phyloP scores from a whole-genome alignment of 768 basidiomycete species.

The Mycena rosella region DNA sequence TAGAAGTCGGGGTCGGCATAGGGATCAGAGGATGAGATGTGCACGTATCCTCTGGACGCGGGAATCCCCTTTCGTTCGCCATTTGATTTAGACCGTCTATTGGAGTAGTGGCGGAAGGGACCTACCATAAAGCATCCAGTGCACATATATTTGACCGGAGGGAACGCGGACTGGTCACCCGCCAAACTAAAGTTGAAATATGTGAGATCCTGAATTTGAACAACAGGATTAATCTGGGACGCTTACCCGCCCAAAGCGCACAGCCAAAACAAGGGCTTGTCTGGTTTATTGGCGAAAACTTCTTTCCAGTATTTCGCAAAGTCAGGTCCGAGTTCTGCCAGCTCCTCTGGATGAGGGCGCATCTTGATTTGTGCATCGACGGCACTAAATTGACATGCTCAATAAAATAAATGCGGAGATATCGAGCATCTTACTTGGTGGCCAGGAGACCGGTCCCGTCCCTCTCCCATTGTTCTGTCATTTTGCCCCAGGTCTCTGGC shows the following conservation, averaged over 20 bases:
- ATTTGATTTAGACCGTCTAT: no score
- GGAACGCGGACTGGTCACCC: no score
- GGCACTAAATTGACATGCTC: constrained; percentile 9
- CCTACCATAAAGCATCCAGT: no score
- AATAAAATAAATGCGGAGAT: no score
- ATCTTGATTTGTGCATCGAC: constrained; percentile 41
- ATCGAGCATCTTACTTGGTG: constrained; percentile 48
- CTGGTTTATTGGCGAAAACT: constrained; percentile 44
- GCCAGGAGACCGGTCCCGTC: constrained; percentile 51
- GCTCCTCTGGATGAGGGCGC: constrained; percentile 39
- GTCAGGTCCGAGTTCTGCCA: constrained; percentile 36
- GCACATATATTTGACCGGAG: no score
- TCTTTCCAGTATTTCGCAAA: constrained; percentile 40
- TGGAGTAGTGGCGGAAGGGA: not conserved
- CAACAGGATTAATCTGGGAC: not conserved
- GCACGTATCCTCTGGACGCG: not conserved
- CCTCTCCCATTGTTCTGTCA: constrained; percentile 43
- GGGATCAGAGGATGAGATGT: not conserved
- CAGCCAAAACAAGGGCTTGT: constrained; percentile 52
- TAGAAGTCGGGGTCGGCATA: not conserved
- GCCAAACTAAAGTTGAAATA: no score
- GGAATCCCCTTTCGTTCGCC: no score
- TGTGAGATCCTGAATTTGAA: no score
- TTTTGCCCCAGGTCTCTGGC: constrained; percentile 18
- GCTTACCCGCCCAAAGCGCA: no score